phyloP scores from a whole-genome alignment of 2,329 filamentous ascomycete species.

The Monosporascus sp. region DNA sequence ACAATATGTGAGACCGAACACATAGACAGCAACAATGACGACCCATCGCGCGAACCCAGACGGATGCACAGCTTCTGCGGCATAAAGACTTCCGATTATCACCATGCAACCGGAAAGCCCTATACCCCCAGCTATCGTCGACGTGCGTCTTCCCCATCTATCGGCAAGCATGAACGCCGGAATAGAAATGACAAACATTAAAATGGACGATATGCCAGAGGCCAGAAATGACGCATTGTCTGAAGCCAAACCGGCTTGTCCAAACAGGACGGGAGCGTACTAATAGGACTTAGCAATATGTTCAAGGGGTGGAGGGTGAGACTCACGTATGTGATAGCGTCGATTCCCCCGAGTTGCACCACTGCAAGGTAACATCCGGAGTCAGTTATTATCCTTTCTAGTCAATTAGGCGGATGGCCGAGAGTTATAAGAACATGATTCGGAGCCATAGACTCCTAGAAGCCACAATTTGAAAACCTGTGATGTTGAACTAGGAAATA shows the following conservation, averaged over 20 bases:
- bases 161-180: constrained; percentile 52
- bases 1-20: constrained; percentile 42
- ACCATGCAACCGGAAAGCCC: constrained; percentile 45
- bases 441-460: neutral
- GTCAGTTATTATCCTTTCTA: neutral
- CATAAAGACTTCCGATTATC: constrained; percentile 49
- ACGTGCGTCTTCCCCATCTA: constrained; percentile 50
- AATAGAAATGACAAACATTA: constrained; percentile 53
- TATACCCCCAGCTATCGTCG: constrained; percentile 48
- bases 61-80: constrained; percentile 35
- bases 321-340: constrained; percentile 55
- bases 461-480: too few species aligned
- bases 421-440: neutral
- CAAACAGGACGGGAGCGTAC: constrained; percentile 58
- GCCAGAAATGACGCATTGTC: constrained; percentile 53
- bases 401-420: neutral
- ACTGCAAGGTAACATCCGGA: constrained; percentile 38
- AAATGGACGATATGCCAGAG: constrained; percentile 53
- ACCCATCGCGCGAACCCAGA: constrained; percentile 40
- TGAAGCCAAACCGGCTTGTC: constrained; percentile 51
- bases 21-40: constrained; percentile 44
- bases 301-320: neutral
- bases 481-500: neutral
- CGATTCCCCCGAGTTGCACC: constrained; percentile 57
- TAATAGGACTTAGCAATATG: constrained; percentile 15